phyloP scores from a whole-genome alignment of 768 basidiomycete species.

The Filobasidium wieringae region DNA sequence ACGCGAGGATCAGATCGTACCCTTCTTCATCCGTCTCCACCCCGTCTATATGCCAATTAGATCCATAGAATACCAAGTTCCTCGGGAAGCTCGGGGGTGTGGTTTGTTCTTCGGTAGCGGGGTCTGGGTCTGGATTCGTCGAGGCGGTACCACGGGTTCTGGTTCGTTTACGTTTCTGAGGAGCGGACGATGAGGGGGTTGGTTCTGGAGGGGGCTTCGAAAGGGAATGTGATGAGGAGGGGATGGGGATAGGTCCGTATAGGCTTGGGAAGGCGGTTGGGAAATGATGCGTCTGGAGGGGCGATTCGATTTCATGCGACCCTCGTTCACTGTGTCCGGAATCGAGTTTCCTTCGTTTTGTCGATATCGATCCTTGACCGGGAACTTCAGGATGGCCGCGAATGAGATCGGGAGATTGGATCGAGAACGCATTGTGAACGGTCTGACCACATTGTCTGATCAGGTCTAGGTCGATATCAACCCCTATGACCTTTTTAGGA shows the following conservation, averaged over 20 bases:
- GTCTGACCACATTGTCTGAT: conserved; percentile 37
- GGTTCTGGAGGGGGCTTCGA: too few relatives aligned
- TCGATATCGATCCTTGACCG: neutral
- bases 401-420: conserved; percentile 8
- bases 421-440: conserved; percentile 8
- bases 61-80: conserved; percentile 18
- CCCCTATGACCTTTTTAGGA: conserved; percentile 8
- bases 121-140: neutral
- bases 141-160: neutral
- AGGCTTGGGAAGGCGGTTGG: conserved; percentile 8
- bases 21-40: conserved; percentile 11
- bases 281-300: conserved; percentile 4
- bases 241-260: conserved; percentile 4
- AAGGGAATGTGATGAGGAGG: too few relatives aligned
- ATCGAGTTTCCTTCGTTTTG: neutral
- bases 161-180: neutral
- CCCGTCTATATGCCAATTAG: conserved; percentile 16
- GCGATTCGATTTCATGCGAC: neutral
- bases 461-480: conserved; percentile 49
- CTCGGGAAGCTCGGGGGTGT: conserved; percentile 7
- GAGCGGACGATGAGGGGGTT: neutral
- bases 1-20: conserved; percentile 24
- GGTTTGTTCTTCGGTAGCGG: neutral
- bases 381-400: neutral
- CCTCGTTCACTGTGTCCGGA: neutral